Base-by-base conservation (phyloP, 371 early-diverging fungal genomes). In the Haplosporangium sp. region DNA sequence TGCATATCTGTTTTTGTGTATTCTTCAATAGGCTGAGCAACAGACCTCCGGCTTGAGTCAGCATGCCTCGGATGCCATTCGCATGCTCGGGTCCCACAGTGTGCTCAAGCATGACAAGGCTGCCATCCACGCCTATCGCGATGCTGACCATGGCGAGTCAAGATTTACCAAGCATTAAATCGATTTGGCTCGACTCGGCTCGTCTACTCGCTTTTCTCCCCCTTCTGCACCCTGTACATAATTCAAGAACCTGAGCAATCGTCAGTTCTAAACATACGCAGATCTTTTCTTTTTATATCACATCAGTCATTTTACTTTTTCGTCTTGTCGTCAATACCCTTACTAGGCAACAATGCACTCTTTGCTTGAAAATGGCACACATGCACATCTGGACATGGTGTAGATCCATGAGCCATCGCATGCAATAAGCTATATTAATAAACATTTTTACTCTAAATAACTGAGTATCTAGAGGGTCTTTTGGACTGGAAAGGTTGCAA, bases 41-140 rank as follows among this genome's bases (percentile, higher is more conserved):
- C 20, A 53, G 37, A 18, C 72, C 40, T 45, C 63, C 14, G 59
- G 65, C 36, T 41, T 77, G 68, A 79, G 79, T 55, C 79, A 79
- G 65, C 63, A 79, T 45, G 79, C 79, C 37, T 79, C 72, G 45
- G 79, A 79, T 43, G 79, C 79, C 36, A 79, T 79, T 50, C 72
- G 73, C 55, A 48, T 72, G 53, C 61, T 79, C 29, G 79, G 72
- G 42, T 79, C 79, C 14, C 79, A 72, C 16, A 79, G 65, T 50
- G 59, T 53, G 23, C 69, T 68, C 40, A 79, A 72, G 69, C 79
- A 79, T 54, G 79, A 79, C 68, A 66, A 62, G 65, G 79, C 79
- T 29, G 55, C 72, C 18, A 68, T 79, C 40, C 79, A 71, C 23
- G 50, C 65, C 54, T 67, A 67, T 58, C 56, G 54, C 36, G 79